A percentile compares a stretch with the other conserved stretches of the same genome.
Conservation (phyloP, 2,329 filamentous ascomycete species). For the Teratosphaeria nubilosa region DNA sequence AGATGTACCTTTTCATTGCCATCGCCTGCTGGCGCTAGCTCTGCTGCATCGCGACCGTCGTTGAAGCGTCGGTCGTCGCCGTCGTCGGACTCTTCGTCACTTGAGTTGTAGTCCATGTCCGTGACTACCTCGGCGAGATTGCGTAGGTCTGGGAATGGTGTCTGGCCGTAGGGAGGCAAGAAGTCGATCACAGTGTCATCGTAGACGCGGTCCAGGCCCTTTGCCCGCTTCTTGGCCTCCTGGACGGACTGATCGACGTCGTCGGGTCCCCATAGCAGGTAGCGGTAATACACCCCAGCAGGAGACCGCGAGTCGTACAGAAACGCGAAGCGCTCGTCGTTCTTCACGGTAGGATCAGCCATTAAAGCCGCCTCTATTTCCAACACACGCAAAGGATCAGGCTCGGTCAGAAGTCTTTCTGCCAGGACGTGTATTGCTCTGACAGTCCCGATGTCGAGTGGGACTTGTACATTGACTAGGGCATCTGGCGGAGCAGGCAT, state of each 20-base stretch:
- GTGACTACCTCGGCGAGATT: constrained; percentile 68
- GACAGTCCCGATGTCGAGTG: constrained; percentile 66
- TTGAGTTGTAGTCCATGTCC: constrained; percentile 77
- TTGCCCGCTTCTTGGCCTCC: constrained; percentile 28
- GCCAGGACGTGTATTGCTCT: constrained; percentile 81
- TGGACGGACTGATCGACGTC: constrained; percentile 2
- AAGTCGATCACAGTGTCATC: constrained; percentile 72
- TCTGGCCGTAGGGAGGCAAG: constrained; percentile 60
- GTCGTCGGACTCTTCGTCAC: constrained; percentile 65
- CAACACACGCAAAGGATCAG: constrained; percentile 42
- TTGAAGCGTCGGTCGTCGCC: constrained; percentile 38
- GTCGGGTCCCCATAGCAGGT: constrained; percentile 61
- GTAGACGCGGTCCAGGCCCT: constrained; percentile 32
- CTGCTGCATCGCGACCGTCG: constrained; percentile 14
- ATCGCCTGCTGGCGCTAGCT: constrained; percentile 28
- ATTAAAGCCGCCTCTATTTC: constrained; percentile 90
- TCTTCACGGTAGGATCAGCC: constrained; percentile 72
- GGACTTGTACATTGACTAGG: constrained; percentile 48
- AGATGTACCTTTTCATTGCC: constrained; percentile 48
- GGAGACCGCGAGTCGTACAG: constrained; percentile 74
- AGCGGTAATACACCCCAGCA: constrained; percentile 84
- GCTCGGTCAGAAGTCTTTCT: constrained; percentile 64
- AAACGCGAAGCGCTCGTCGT: constrained; percentile 87
- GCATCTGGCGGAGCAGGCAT: constrained; percentile 7
- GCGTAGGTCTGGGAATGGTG: constrained; percentile 54